Evolutionary conservation across 805 yeast species (phyloP).

Genomic region (Cyberlindnera misumaiensis): DNA sequence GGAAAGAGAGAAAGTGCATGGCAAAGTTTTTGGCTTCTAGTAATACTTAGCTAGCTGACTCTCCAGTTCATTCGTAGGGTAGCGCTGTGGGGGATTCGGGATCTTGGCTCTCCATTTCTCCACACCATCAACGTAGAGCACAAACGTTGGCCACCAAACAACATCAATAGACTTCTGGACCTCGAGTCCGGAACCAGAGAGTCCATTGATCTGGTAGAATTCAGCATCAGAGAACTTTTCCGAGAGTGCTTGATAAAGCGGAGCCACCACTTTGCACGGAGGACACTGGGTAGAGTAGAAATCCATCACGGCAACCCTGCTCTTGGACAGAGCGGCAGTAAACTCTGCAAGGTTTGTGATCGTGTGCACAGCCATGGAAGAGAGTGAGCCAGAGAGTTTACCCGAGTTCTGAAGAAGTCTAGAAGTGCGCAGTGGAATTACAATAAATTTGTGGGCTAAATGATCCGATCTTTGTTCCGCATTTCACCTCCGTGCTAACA

Average conservation of each 20-base stretch:
- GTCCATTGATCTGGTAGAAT: conserved; percentile 19
- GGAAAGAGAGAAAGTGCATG: no score
- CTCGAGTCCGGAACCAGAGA: conserved; percentile 12
- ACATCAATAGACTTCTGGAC: conserved; percentile 20
- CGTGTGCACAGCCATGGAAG: neutral
- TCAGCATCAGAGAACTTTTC: conserved; percentile 17
- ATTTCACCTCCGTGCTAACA: no score
- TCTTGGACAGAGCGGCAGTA: conserved; percentile 3
- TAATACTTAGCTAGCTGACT: conserved; percentile 13
- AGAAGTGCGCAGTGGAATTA: no score
- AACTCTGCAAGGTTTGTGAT: conserved; percentile 12
- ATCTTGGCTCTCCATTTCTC: conserved; percentile 22
- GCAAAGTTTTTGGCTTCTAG: no score
- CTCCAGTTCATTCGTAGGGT: conserved; percentile 19
- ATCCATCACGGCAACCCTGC: conserved; percentile 16
- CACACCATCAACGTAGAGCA: conserved; percentile 15
- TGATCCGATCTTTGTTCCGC: no score
- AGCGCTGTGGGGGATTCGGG: conserved; percentile 23
- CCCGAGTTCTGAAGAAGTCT: no score
- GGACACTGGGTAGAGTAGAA: conserved; percentile 22
- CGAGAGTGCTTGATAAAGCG: conserved; percentile 16
- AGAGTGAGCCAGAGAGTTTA: no score
- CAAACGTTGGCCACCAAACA: conserved; percentile 25
- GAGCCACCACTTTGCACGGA: conserved; percentile 22
- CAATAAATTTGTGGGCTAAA: no score